Conservation (phyloP, 345 rosid genomes). For the Melastoma malabathricum region DNA sequence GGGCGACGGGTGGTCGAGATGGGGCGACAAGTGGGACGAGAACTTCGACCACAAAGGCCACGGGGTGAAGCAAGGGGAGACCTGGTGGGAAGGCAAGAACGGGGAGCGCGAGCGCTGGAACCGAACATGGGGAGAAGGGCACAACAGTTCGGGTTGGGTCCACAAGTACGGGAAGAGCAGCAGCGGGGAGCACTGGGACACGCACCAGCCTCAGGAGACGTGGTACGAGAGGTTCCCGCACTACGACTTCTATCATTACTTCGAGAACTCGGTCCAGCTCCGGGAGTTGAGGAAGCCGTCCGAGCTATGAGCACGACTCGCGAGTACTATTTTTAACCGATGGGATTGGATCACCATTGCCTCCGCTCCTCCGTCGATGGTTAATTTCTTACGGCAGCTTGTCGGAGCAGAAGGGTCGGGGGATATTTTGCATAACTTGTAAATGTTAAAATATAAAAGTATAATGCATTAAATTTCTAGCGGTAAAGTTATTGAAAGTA, state of each 20-base stretch:
- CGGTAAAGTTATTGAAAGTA: no score
- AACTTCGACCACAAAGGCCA: conserved; percentile 51
- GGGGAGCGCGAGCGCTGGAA: conserved; percentile 79
- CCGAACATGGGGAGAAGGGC: conserved; percentile 88
- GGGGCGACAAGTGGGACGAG: conserved; percentile 99
- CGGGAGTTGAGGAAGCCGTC: conserved; percentile 61
- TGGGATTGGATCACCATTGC: no score
- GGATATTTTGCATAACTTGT: no score
- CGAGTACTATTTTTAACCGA: no score
- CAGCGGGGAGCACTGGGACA: conserved; percentile 94
- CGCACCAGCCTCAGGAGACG: conserved; percentile 57
- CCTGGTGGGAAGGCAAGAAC: conserved; percentile 85
- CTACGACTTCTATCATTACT: conserved; percentile 83
- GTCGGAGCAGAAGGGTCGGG: no score
- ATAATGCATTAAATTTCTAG: no score
- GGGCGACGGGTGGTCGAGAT: conserved; percentile 77
- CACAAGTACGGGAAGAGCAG: conserved; percentile 97
- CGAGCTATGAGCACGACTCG: conserved; percentile 19
- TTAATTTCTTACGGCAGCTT: no score
- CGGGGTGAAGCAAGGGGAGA: conserved; percentile 96
- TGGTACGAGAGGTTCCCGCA: conserved; percentile 98
- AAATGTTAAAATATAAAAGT: no score
- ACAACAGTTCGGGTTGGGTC: conserved; percentile 84
- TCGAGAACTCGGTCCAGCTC: conserved; percentile 74
- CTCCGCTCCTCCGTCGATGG: no score